Evolutionary conservation across 208 protist species (phyloP), one percentile per base, ranked within the genome.

Genomic region (Leishmania braziliensis): DNA sequence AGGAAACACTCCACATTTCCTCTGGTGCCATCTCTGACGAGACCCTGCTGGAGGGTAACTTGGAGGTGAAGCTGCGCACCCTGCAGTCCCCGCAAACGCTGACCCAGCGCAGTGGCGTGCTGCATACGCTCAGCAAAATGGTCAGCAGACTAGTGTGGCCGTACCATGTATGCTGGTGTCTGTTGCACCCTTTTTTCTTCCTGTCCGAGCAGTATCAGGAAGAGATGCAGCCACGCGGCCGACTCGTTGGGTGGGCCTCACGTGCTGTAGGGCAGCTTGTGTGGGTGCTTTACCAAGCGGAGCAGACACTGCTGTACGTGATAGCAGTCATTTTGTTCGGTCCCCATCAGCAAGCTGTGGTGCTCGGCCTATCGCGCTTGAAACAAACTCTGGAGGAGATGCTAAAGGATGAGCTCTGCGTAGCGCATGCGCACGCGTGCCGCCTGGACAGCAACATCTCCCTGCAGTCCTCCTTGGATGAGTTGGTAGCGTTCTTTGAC

Each of bases 301-400:
- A 93, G 68, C 86, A 89, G 60, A 2, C 84, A 16, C 70, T 95
- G 16, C 83, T 90, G 9, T 93, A 89, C 80, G 0, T 90, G 53
- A 93, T 95, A 85, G 91, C 92, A 8, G 87, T 95, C 5, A 79
- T 93, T 48, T 84, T 97, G 3, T 97, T 97, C 84, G 93, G 93
- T 0, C 90, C 89, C 23, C 81, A 83, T 46, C 91, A 94, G 54
- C 74, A 89, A 12, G 78, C 86, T 5, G 86, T 93, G 54, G 71
- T 83, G 48, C 71, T 92, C n/a, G 75, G 83, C 18, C 86, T 85
- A 2, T 81, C 88, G 33, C 70, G 87, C 23, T 78, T 84, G 23
- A 83, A 85, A 29, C 78, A 85, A 56, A 83, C 86, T 36, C 71
- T 95, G 54, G 74, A 80, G 33, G 75, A 77, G 39, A 89, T 97